Evolutionary conservation across 768 basidiomycete genomes (phyloP).

Genomic region (Melanogaster broomeanus): DNA sequence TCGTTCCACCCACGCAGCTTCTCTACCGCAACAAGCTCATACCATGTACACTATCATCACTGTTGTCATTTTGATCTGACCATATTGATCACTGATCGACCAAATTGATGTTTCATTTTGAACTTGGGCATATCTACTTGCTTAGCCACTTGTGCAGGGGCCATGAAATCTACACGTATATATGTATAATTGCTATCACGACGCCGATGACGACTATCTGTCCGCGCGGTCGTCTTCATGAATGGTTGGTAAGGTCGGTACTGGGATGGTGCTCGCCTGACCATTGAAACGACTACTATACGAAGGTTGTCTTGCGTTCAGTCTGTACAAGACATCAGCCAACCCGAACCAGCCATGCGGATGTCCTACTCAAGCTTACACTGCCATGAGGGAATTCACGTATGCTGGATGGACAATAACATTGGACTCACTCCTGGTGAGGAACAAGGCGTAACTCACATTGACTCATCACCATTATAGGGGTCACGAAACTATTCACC

Average conservation of each 20-base stretch:
- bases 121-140: neutral
- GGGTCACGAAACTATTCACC: neutral
- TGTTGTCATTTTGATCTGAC: neutral
- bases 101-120: neutral
- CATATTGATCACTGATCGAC: neutral
- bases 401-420: neutral
- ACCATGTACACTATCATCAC: constrained; percentile 15
- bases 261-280: neutral
- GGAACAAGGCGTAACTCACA: neutral
- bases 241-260: neutral
- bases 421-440: too few species aligned
- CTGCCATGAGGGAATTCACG: constrained; percentile 1
- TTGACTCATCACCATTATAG: neutral
- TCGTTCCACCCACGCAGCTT: neutral
- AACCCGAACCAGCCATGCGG: neutral
- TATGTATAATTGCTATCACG: neutral
- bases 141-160: neutral
- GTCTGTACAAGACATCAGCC: neutral
- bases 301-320: neutral
- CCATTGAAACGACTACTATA: neutral
- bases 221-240: neutral
- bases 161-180: too few species aligned
- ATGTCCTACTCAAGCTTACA: neutral
- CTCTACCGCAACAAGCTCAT: neutral
- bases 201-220: neutral